Evolutionary conservation across 2,329 filamentous ascomycete species (phyloP), one percentile per base, ranked within the genome.

Genomic region (Calonectria naviculata): DNA sequence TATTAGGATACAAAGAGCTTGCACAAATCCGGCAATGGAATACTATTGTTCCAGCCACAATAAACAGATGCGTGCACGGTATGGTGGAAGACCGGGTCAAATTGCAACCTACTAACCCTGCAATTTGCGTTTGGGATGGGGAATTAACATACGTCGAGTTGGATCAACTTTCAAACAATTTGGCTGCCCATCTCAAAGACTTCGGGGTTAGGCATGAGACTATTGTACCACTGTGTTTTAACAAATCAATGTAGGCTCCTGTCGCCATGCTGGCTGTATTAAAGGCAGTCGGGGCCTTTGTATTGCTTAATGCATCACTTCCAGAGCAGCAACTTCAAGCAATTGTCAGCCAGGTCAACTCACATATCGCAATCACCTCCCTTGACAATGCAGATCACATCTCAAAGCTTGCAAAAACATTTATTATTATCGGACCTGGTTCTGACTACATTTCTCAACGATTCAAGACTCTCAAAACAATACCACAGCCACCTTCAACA

Each of bases 41-140:
- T 19, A 24, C 17, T 36, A 38, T 29, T 2, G 65, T 75, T 2
- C 75, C 77, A 0, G 21, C n/a, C 5, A 31, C 69, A 1, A 69
- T 73, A 8, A 68, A 78, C 13, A 31, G 64, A 7, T 73, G 73
- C 34, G 71, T 75, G 5, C 76, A 78, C 21, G 64, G 71, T 21
- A 24, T 72, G 12, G 58, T 75, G 26, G n/a, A 42, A 12, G 67
- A 70, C 4, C 54, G 44, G 7, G 70, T 68, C 9, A 4, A 44
- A 13, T 3, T 13, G 1, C 58, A 62, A 10, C 47, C 47, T 21
- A 28, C 19, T 10, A 19, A 19, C 12, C 47, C 47, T 3, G 47
- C 47, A 4, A n/a, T 52, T 8, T 52, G 28, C 19, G 47, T 28
- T 8, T 52, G 47, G 47, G 47, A 52, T 52, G 47, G 47, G 1